Conservation (phyloP, 2,329 filamentous ascomycete genomes). For the Berkeleyomyces rouxiae region DNA sequence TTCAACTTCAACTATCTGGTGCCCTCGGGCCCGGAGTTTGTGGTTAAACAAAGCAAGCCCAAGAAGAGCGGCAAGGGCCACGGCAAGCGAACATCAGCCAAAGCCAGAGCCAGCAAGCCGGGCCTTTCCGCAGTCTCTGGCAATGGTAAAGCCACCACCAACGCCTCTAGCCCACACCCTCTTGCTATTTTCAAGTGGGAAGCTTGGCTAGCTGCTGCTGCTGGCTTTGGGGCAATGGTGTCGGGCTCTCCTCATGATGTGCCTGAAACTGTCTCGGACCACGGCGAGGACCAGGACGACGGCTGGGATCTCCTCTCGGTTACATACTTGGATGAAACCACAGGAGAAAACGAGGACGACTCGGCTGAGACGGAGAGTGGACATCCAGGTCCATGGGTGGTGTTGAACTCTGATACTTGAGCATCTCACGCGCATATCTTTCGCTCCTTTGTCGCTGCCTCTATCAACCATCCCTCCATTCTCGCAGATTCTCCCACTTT, state of each 20-base stretch:
- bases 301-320: slow-evolving; percentile 4
- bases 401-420: background rate
- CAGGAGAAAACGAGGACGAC: background rate
- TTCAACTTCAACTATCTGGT: slow-evolving; percentile 10
- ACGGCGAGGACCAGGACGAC: background rate
- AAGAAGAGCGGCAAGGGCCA: slow-evolving; percentile 3
- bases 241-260: background rate
- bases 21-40: slow-evolving; percentile 4
- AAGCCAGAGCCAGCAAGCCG: background rate
- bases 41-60: slow-evolving; percentile 1
- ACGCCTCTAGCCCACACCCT: background rate
- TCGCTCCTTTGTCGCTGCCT: background rate
- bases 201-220: background rate
- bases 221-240: background rate
- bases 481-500: background rate
- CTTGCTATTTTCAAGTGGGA: background rate
- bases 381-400: background rate
- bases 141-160: background rate
- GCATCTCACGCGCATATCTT: background rate
- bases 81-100: background rate
- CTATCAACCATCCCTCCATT: background rate
- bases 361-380: background rate
- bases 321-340: background rate
- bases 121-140: background rate
- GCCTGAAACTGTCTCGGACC: background rate